These are phyloP conservation scores for Dioscorea cayenensis DNA, from an alignment of 116 monocot species.

Conservation along the genomic window DNA sequence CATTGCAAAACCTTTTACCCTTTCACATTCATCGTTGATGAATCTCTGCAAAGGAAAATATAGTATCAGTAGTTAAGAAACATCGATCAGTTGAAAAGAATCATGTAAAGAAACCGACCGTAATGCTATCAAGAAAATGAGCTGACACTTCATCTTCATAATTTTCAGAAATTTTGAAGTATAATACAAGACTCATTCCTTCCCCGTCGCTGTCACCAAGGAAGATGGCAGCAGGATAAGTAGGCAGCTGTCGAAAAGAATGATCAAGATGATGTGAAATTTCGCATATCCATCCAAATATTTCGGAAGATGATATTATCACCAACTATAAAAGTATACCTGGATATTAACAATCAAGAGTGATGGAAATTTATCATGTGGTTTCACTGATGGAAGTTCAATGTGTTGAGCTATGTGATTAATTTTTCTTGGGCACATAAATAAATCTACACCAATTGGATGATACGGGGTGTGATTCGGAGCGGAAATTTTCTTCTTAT, in stretches of 20 bases:
- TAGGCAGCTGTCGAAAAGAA: conserved; percentile 50
- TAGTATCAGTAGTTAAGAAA: neutral
- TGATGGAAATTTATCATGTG: conserved; percentile 62
- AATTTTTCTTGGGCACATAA: conserved; percentile 53
- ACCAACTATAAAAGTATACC: conserved; percentile 20
- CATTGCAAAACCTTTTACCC: conserved; percentile 67
- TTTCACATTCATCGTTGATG: conserved; percentile 81
- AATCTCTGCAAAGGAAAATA: conserved; percentile 50
- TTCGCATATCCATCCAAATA: neutral
- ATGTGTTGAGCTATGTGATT: conserved; percentile 87
- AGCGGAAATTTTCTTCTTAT: conserved; percentile 77
- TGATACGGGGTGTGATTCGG: conserved; percentile 58
- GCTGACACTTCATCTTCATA: conserved; percentile 64
- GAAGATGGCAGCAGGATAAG: conserved; percentile 83
- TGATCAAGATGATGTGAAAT: neutral
- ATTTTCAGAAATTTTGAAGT: conserved; percentile 78
- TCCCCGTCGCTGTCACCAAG: conserved; percentile 73
- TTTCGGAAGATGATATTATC: neutral
- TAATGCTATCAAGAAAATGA: conserved; percentile 57
- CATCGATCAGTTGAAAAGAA: neutral
- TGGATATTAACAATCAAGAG: conserved; percentile 84
- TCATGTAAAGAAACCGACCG: conserved; percentile 19
- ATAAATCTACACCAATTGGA: conserved; percentile 82
- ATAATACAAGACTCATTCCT: conserved; percentile 83
- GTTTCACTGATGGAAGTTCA: conserved; percentile 66